These are phyloP conservation scores for Cytidiella melzeri DNA, from an alignment of 768 basidiomycete genomes.

Conservation along the genomic window DNA sequence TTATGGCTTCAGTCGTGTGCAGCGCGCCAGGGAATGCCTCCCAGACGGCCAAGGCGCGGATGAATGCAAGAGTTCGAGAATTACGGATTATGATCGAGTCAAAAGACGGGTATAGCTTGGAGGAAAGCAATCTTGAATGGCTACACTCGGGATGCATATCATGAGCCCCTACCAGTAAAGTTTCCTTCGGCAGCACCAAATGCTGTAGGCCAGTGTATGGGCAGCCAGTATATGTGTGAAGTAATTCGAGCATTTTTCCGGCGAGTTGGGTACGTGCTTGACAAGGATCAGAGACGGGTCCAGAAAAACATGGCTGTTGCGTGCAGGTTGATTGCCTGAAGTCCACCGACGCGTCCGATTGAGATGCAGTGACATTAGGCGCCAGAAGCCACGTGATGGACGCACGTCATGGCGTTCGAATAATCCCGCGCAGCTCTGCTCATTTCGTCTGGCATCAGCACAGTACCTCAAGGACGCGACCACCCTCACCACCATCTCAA, in stretches of 20 bases:
- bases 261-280: background rate
- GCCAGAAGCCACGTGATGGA: background rate
- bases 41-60: slow-evolving; percentile 71
- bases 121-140: background rate
- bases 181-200: slow-evolving; percentile 47
- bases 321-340: background rate
- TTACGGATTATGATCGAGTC: slow-evolving; percentile 67
- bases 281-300: background rate
- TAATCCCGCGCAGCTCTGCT: background rate
- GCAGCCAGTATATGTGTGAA: slow-evolving; percentile 40
- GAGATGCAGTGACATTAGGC: too few relatives aligned
- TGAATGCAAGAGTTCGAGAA: slow-evolving; percentile 57
- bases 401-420: background rate
- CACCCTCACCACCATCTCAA: slow-evolving; percentile 1
- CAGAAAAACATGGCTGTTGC: background rate
- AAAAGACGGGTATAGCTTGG: slow-evolving; percentile 66
- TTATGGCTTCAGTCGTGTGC: slow-evolving; percentile 40
- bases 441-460: background rate
- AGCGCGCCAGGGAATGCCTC: slow-evolving; percentile 69
- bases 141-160: slow-evolving; percentile 1
- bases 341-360: too few relatives aligned
- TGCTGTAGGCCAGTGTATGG: slow-evolving; percentile 51
- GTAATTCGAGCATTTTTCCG: slow-evolving; percentile 40
- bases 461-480: too few relatives aligned
- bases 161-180: slow-evolving; percentile 49